These are phyloP conservation scores for Coniochaeta sp. DNA, from an alignment of 2,329 filamentous ascomycete genomes.

Conservation along the genomic window DNA sequence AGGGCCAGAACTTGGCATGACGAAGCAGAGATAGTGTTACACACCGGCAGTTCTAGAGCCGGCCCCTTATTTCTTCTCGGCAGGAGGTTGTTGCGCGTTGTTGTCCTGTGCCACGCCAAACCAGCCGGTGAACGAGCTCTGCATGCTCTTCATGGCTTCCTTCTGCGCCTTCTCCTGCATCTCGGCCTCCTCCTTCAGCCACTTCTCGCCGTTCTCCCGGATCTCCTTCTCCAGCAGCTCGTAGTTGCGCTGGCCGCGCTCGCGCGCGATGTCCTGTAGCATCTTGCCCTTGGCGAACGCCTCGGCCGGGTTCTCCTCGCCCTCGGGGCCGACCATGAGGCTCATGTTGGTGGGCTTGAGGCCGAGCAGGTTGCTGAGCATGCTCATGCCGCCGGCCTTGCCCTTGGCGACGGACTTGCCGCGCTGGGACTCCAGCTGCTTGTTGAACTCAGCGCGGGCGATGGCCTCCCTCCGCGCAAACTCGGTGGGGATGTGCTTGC, in stretches of 20 bases:
- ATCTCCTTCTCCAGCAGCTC: conserved; percentile 86
- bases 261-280: conserved; percentile 88
- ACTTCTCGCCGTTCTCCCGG: conserved; percentile 86
- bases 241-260: conserved; percentile 86
- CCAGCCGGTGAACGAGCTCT: conserved; percentile 62
- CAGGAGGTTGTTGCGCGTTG: conserved; percentile 4
- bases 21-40: conserved; percentile 1
- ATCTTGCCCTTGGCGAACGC: conserved; percentile 91
- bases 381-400: conserved; percentile 53
- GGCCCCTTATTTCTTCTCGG: conserved; percentile 6
- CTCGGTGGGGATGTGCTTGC: conserved; percentile 81
- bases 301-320: conserved; percentile 65
- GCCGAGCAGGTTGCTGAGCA: conserved; percentile 66
- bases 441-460: conserved; percentile 77
- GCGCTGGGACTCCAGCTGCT: conserved; percentile 63
- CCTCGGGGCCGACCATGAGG: conserved; percentile 52
- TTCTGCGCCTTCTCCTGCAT: conserved; percentile 84
- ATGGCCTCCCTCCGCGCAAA: conserved; percentile 84
- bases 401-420: conserved; percentile 49
- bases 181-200: conserved; percentile 87
- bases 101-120: conserved; percentile 25
- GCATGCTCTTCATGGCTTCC: conserved; percentile 89
- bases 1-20: background rate
- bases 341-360: conserved; percentile 65
- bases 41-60: background rate